A percentile compares a stretch with the other conserved stretches of the same genome.
These are phyloP conservation scores for Mitragyna speciosa DNA, from an alignment of 257 asterid genomes.

Conservation along the genomic window DNA sequence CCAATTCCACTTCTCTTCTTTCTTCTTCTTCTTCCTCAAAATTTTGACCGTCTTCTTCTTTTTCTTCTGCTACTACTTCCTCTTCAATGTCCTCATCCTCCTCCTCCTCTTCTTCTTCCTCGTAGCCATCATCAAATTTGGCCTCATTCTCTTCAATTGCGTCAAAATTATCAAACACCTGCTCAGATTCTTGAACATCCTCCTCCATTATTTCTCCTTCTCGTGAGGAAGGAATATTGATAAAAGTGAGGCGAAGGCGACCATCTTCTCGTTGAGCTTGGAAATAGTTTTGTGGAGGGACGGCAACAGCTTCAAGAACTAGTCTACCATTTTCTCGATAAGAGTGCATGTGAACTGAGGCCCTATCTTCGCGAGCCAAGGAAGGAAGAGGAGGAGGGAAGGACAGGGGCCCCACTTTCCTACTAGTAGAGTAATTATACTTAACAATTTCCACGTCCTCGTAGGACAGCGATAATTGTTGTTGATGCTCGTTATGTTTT, in stretches of 20 bases:
- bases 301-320: constrained; percentile 64
- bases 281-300: constrained; percentile 50
- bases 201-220: constrained; percentile 9
- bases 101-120: constrained; percentile 20
- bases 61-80: neutral
- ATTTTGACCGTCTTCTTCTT: neutral
- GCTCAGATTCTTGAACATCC: constrained; percentile 23
- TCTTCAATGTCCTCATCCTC: constrained; percentile 14
- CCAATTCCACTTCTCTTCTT: constrained; percentile 9
- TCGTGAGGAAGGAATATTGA: constrained; percentile 24
- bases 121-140: constrained; percentile 13
- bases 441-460: constrained; percentile 38
- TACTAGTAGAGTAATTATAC: constrained; percentile 28
- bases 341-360: constrained; percentile 55
- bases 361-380: constrained; percentile 46
- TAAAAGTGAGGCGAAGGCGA: constrained; percentile 58
- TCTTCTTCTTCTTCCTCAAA: constrained; percentile 1
- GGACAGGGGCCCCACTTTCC: constrained; percentile 40
- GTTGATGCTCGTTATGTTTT: constrained; percentile 8
- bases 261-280: constrained; percentile 60
- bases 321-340: constrained; percentile 62
- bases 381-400: constrained; percentile 83
- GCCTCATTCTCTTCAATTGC: constrained; percentile 25
- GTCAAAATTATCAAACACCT: constrained; percentile 28
- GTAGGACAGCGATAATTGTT: neutral